Evolutionary conservation across 2,329 filamentous ascomycete species (phyloP), one percentile per base, ranked within the genome.

Genomic region (Fusarium multiceps): DNA sequence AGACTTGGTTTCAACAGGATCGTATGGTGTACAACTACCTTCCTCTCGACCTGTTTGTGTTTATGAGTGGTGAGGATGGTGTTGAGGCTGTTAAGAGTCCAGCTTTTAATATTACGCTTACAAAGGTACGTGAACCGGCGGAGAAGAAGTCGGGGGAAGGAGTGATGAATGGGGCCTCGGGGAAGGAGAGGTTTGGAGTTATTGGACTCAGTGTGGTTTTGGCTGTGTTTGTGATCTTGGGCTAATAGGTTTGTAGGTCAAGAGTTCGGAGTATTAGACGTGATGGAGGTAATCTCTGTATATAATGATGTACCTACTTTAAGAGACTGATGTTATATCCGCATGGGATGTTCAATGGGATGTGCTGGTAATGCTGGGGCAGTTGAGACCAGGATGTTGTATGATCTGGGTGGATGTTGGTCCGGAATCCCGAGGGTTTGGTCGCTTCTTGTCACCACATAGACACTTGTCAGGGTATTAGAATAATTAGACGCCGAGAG

Each of bases 1-100:
- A 76, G 40, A 75, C 78, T 0, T 81, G 78, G 79, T 68, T 73
- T 9, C 53, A 59, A 51, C 66, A 77, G 45, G 80, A 82, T 47
- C 74, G 80, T 20, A 54, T 70, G 30, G 73, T 76, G 10, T 81
- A 79, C 68, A 71, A 78, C 37, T 77, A 77, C 23, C 61, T 77
- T 2, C 74, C 76, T 10, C 51, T 79, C 6, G 74, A 78, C 16
- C 66, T 79, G 37, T 79, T 80, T 30, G 64, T 77, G 0, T 75
- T 80, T 37, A n/a, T 49, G 11, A 51, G 68, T 30, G 68, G 64
- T 0, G 59, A 71, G 7, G 65, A 61, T 25, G 63, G 55, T 6
- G n/a, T 61, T 28, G 54, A 69, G n/a, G 55, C 64, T 20, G 68
- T 78, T 3, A 68, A 34, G 58, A 78, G 47, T 34, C 68, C 69